phyloP scores from a whole-genome alignment of 345 rosid genomes.

The Aegle marmelos region DNA sequence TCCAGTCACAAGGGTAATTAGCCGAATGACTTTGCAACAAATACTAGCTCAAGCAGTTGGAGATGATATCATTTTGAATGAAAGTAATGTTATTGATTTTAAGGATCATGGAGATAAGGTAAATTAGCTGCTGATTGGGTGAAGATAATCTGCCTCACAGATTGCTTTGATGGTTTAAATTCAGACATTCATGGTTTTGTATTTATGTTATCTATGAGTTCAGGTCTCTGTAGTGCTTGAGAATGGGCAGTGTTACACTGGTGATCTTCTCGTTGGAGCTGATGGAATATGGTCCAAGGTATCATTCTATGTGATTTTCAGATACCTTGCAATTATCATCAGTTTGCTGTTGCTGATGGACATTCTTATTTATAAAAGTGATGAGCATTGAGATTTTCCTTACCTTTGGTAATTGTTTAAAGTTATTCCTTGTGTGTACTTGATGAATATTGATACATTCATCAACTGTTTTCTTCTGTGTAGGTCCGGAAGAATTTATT shows the following conservation, averaged over 20 bases:
- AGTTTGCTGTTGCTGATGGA: background rate
- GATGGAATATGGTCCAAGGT: slow-evolving; percentile 99
- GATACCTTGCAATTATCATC: background rate
- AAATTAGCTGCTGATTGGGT: slow-evolving; percentile 9
- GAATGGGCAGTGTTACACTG: slow-evolving; percentile 66
- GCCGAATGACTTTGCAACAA: slow-evolving; percentile 87
- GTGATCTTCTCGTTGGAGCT: slow-evolving; percentile 91
- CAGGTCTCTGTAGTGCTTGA: slow-evolving; percentile 83
- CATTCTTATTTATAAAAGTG: background rate
- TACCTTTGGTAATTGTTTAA: background rate
- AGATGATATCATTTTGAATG: slow-evolving; percentile 70
- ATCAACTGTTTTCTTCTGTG: background rate
- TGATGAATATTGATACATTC: slow-evolving; percentile 38
- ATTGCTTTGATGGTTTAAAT: background rate
- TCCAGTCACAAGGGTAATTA: slow-evolving; percentile 87
- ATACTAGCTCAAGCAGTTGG: slow-evolving; percentile 80
- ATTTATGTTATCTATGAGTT: slow-evolving; percentile 19
- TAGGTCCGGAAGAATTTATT: slow-evolving; percentile 84
- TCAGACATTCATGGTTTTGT: background rate
- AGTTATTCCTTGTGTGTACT: slow-evolving; percentile 33
- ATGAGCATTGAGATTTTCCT: background rate
- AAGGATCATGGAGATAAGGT: slow-evolving; percentile 84
- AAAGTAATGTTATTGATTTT: slow-evolving; percentile 79
- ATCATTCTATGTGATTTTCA: background rate
- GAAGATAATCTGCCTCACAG: background rate